Evolutionary conservation across 306 rosid genomes (phyloP).

Genomic region (Lablab purpureus): DNA sequence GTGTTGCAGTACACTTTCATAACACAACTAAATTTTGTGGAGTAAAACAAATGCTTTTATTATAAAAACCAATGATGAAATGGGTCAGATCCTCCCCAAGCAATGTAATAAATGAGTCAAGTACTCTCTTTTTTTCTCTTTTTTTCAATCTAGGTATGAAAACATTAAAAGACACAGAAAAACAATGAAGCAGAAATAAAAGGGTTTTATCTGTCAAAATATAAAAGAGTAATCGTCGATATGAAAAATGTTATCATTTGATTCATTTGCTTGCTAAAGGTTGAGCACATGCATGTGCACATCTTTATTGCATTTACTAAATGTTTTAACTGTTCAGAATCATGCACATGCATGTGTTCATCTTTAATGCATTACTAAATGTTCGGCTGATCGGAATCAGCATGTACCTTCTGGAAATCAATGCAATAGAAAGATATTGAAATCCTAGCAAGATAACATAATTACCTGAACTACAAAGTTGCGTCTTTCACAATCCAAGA

Average conservation of each 20-base stretch:
- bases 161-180: slow-evolving; percentile 1
- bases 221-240: not conserved
- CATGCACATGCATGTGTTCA: not conserved
- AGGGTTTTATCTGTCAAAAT: not conserved
- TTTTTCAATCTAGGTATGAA: not conserved
- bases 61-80: not conserved
- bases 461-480: slow-evolving; percentile 93
- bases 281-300: not conserved
- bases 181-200: not conserved
- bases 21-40: not conserved
- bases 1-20: slow-evolving; percentile 6
- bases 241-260: slow-evolving; percentile 1
- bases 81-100: not conserved
- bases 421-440: slow-evolving; percentile 7
- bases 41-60: not conserved
- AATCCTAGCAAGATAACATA: not conserved
- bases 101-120: not conserved
- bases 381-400: slow-evolving; percentile 10
- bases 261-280: not conserved
- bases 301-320: not conserved
- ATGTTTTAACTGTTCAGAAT: not conserved
- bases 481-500: slow-evolving; percentile 92
- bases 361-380: slow-evolving; percentile 31
- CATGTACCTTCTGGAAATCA: slow-evolving; percentile 11
- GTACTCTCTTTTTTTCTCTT: no score